Evolutionary conservation across 2,329 filamentous ascomycete genomes (phyloP).

Genomic region (Capronia americana): DNA sequence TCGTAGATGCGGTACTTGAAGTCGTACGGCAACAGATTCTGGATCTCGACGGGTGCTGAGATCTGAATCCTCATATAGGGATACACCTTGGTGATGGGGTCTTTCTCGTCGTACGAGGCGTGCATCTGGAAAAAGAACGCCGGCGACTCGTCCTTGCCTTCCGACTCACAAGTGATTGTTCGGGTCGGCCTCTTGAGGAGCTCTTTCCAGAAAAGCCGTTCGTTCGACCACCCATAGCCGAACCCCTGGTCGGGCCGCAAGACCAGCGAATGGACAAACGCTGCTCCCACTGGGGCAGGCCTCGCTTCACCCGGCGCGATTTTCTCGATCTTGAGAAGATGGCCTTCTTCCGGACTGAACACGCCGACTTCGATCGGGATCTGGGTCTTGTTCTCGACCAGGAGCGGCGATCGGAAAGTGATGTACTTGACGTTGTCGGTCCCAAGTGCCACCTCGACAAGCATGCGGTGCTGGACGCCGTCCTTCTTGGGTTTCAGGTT

Average conservation of each 20-base stretch:
- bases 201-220: conserved; percentile 91
- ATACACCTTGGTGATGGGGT: conserved; percentile 82
- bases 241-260: conserved; percentile 94
- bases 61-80: conserved; percentile 94
- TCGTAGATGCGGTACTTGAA: conserved; percentile 99
- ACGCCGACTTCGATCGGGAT: conserved; percentile 94
- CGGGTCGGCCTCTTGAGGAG: conserved; percentile 81
- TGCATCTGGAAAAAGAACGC: conserved; percentile 98
- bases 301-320: conserved; percentile 89
- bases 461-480: conserved; percentile 81
- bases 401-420: conserved; percentile 86
- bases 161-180: conserved; percentile 86
- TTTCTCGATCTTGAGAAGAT: conserved; percentile 97
- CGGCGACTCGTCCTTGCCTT: conserved; percentile 74
- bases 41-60: conserved; percentile 89
- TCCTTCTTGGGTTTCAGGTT: conserved; percentile 86
- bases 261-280: conserved; percentile 85
- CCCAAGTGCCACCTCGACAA: conserved; percentile 91
- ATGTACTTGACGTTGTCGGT: conserved; percentile 97
- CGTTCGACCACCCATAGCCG: conserved; percentile 92
- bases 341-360: conserved; percentile 83
- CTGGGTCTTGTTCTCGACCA: conserved; percentile 95
- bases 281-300: conserved; percentile 89
- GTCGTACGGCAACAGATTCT: conserved; percentile 94
- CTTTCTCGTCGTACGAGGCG: conserved; percentile 80